These are phyloP conservation scores for Pseudoperonospora humuli DNA, from an alignment of 352 stramenopile genomes.

Conservation along the genomic window DNA sequence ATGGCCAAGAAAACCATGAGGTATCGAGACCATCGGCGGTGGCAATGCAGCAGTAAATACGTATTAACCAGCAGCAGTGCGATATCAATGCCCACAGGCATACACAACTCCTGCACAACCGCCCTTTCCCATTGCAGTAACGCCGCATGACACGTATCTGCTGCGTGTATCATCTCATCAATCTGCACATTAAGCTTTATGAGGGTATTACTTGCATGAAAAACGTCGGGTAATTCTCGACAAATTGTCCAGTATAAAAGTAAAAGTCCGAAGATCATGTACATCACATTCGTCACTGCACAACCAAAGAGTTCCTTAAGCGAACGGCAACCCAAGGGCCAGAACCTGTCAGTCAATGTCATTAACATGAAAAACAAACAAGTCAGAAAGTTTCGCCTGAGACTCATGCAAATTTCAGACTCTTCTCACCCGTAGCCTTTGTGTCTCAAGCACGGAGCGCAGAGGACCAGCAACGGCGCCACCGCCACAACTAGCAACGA, in stretches of 20 bases:
- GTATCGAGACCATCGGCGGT: constrained; percentile 48
- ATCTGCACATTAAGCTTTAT: constrained; percentile 36
- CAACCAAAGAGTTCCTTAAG: constrained; percentile 37
- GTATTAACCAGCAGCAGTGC: constrained; percentile 31
- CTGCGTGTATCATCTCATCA: constrained; percentile 27
- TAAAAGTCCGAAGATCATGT: constrained; percentile 32
- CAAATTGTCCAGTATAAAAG: constrained; percentile 60
- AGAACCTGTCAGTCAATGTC: constrained; percentile 35
- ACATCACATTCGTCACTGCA: constrained; percentile 41
- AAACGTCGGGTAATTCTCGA: constrained; percentile 46
- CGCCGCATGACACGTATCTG: constrained; percentile 32
- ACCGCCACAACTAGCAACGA: constrained; percentile 42
- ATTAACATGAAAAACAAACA: background rate
- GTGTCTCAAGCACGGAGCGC: constrained; percentile 43
- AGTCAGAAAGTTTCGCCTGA: background rate
- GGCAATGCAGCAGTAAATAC: constrained; percentile 43
- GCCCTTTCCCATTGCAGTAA: constrained; percentile 36
- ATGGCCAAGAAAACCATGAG: constrained; percentile 35
- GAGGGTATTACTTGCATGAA: constrained; percentile 23
- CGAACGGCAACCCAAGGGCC: constrained; percentile 58
- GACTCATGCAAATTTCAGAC: background rate
- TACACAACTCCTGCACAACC: constrained; percentile 51
- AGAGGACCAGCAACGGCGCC: constrained; percentile 52
- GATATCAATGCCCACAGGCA: constrained; percentile 41
- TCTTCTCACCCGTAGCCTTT: constrained; percentile 40